These are phyloP conservation scores for Diaporthe vexans DNA, from an alignment of 2,329 filamentous ascomycete genomes.

Conservation along the genomic window DNA sequence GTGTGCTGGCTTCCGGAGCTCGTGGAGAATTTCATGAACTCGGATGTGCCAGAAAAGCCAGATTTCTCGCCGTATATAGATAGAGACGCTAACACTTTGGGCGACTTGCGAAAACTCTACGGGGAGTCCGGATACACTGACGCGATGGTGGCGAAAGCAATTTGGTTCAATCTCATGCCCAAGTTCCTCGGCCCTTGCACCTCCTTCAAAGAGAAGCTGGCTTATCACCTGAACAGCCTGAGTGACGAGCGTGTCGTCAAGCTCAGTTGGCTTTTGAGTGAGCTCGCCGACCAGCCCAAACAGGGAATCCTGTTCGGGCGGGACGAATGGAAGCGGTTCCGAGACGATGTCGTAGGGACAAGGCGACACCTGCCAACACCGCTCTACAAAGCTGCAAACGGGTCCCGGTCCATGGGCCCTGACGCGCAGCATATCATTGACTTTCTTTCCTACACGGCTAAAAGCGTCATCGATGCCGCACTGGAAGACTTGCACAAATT, in stretches of 20 bases:
- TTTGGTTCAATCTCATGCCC: slow-evolving; percentile 70
- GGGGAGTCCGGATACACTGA: slow-evolving; percentile 49
- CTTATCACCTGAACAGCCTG: slow-evolving; percentile 71
- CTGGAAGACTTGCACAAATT: slow-evolving; percentile 51
- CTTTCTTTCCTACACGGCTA: slow-evolving; percentile 70
- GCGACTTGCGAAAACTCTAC: slow-evolving; percentile 54
- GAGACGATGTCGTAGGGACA: slow-evolving; percentile 43
- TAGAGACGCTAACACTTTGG: slow-evolving; percentile 63
- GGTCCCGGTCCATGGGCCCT: neutral
- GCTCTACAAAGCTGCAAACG: slow-evolving; percentile 26
- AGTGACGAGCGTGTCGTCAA: slow-evolving; percentile 58
- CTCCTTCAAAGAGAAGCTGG: slow-evolving; percentile 72
- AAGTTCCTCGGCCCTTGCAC: slow-evolving; percentile 75
- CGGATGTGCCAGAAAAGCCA: slow-evolving; percentile 58
- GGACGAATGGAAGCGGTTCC: slow-evolving; percentile 58
- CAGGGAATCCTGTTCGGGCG: slow-evolving; percentile 65
- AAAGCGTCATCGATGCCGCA: slow-evolving; percentile 55
- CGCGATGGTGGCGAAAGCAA: slow-evolving; percentile 65
- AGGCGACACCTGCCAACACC: slow-evolving; percentile 25
- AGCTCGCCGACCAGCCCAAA: slow-evolving; percentile 71
- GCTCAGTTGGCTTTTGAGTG: slow-evolving; percentile 66
- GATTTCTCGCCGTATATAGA: slow-evolving; percentile 58
- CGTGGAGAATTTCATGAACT: slow-evolving; percentile 75
- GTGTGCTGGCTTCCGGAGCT: slow-evolving; percentile 80
- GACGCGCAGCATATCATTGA: slow-evolving; percentile 70